A percentile compares a stretch with the other conserved stretches of the same genome.
Conservation (phyloP, 306 rosid species). For the Canavalia gladiata region DNA sequence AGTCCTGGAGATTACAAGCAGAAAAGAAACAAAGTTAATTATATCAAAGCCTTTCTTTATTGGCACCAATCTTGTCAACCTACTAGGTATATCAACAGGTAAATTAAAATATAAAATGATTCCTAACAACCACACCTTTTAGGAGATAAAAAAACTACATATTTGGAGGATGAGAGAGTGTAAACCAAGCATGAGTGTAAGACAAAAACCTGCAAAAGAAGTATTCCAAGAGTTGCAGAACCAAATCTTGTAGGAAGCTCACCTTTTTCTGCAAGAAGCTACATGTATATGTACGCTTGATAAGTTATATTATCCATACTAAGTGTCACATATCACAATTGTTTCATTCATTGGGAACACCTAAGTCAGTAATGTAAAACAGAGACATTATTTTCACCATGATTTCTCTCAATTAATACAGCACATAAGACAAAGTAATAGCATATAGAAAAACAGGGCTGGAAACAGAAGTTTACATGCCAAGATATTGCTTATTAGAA, state of each 20-base stretch:
- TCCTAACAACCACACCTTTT: not conserved
- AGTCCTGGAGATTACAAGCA: constrained; percentile 82
- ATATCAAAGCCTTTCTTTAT: constrained; percentile 34
- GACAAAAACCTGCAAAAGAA: constrained; percentile 86
- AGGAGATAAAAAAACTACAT: constrained; percentile 12
- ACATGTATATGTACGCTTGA: constrained; percentile 56
- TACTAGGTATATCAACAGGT: constrained; percentile 40
- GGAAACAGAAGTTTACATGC: constrained; percentile 13
- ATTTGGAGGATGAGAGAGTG: constrained; percentile 39
- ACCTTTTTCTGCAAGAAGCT: constrained; percentile 99
- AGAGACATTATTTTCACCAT: constrained; percentile 29
- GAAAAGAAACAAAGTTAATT: constrained; percentile 45
- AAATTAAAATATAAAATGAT: constrained; percentile 41
- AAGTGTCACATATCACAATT: constrained; percentile 17
- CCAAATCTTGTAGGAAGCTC: constrained; percentile 99
- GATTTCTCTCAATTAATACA: constrained; percentile 13
- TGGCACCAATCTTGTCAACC: constrained; percentile 44
- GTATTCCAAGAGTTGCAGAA: constrained; percentile 97
- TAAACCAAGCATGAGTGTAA: constrained; percentile 43
- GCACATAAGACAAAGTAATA: not conserved
- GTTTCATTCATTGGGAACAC: constrained; percentile 12
- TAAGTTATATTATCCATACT: constrained; percentile 48
- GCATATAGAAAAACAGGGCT: constrained; percentile 4
- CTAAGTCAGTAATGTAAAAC: constrained; percentile 24
- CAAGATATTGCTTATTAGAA: not conserved